Base-by-base conservation (phyloP, 2,329 filamentous ascomycete genomes). In the Cladosporium sp. region DNA sequence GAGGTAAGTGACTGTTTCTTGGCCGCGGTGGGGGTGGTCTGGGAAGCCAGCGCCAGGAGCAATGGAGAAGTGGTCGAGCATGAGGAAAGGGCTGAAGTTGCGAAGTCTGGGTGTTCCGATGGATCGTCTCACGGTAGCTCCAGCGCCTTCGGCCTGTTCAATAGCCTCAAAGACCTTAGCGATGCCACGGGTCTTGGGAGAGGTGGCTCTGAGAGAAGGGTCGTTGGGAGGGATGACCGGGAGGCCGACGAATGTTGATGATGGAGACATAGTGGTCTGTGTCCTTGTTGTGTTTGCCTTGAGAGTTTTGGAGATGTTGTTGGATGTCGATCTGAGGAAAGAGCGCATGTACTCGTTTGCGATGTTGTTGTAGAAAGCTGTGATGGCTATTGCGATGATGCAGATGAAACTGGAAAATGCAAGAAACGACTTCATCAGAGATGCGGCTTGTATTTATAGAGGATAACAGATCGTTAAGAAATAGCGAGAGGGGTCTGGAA, bases 11-110 rank as follows among this genome's bases (percentile, higher is more conserved):
- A 97, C 95, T 18, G 88, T 91, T 73, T 97, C 92, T 78, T 96
- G 92, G 47, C 93, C 93, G 47, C 92, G 86, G 69, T 90, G 88
- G 0, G 87, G 87, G 75, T 97, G 93, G 76, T 97, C 93, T 0
- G 93, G 93, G 77, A 97, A 97, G 0, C 93, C 93, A 11, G 93
- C 91, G 66, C 91, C 92, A 1, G 89, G 88, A 63, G 87, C 86
- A 72, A 95, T 87, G 64, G 84, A 87, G 82, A 97, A 97, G 81
- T 97, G 92, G 77, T 98, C 94, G 57, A 97, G 90, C 93, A 98
- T 97, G 54, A 97, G 85, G 80, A 98, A 97, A 0, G 94, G 95
- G 15, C 89, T 92, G 78, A 98, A 90, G 82, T 96, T 92, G 75
- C 89, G 88, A 26, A 98, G 85, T 71, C 90, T 85, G 5, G 91